These are phyloP conservation scores for Alternaria arborescens DNA, from an alignment of 2,329 filamentous ascomycete species.

Conservation along the genomic window DNA sequence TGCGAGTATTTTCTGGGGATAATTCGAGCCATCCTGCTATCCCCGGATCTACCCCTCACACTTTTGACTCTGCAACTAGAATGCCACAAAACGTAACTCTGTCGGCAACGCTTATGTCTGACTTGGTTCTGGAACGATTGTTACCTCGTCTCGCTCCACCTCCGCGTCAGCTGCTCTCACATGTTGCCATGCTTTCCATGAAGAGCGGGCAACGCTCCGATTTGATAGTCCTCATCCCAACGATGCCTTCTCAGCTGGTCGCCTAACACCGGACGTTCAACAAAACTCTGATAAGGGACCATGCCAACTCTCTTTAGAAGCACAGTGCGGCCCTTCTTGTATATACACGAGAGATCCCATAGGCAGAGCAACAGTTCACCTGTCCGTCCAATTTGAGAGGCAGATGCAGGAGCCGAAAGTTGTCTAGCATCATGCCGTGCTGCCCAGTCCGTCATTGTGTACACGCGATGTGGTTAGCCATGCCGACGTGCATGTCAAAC, in stretches of 20 bases:
- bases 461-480: conserved; percentile 27
- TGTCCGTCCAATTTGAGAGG: conserved; percentile 15
- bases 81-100: conserved; percentile 28
- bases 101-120: conserved; percentile 13
- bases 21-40: conserved; percentile 1
- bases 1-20: not conserved
- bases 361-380: not conserved
- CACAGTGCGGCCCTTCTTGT: conserved; percentile 3
- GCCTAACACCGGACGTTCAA: conserved; percentile 11
- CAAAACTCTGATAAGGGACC: conserved; percentile 4
- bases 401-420: conserved; percentile 24
- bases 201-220: conserved; percentile 12
- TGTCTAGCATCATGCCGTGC: conserved; percentile 42
- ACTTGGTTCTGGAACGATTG: conserved; percentile 30
- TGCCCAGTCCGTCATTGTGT: conserved; percentile 44
- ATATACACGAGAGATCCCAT: not conserved
- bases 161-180: conserved; percentile 31
- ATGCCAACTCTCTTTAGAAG: not conserved
- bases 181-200: conserved; percentile 11
- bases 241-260: conserved; percentile 10
- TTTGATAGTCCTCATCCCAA: conserved; percentile 11
- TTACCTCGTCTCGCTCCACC: conserved; percentile 24
- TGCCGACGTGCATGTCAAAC: conserved; percentile 24
- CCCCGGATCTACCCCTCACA: conserved; percentile 15
- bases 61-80: conserved; percentile 15